Evolutionary conservation across 306 rosid species (phyloP), one percentile per base, ranked within the genome.

Genomic region (Castanopsis chinensis): DNA sequence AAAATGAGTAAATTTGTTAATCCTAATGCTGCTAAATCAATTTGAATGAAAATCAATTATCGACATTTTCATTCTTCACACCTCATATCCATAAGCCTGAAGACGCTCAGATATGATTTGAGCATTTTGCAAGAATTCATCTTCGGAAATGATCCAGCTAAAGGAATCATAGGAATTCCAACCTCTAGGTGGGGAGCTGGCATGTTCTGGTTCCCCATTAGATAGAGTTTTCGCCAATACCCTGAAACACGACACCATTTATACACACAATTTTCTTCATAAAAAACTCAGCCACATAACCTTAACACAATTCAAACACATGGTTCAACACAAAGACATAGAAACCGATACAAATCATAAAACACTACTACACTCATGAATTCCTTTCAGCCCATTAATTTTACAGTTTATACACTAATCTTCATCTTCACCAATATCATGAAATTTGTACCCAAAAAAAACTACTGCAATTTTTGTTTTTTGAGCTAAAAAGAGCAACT

Each of bases 131-230:
- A 90, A 83, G 86, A 88, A 90, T 59, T 93, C 94, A 72, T 87
- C 70, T 83, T 95, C 99, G 3, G 99, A 91, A 86, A 95, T 73
- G 15, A 84, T 91, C 99, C 99, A 95, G 83, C 77, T 78, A 84
- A 92, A 95, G 19, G 98, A 87, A 83, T 95, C 98, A 68, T 91
- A 93, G 20, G 99, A 93, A 83, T 95, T 95, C 99, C 99, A 95
- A 70, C 98, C 99, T 90, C 97, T 91, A 45, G 97, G 98, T 9
- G 99, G 99, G 79, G 86, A 54, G 80, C 79, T 78, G 3, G 93
- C 99, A 79, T 59, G 92, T 65, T 81, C 82, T 41, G 21, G 49
- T 54, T 51, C 28, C 27, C 59, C 79, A 70, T 10, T 28, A 6
- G 86, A 82, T 41, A 69, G 20, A 79, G 77, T 81, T 73, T 76